Evolutionary conservation across 192 early-diverging fungal genomes (phyloP), one percentile per base, ranked within the genome.

Genomic region (Chytriomyces sp.): DNA sequence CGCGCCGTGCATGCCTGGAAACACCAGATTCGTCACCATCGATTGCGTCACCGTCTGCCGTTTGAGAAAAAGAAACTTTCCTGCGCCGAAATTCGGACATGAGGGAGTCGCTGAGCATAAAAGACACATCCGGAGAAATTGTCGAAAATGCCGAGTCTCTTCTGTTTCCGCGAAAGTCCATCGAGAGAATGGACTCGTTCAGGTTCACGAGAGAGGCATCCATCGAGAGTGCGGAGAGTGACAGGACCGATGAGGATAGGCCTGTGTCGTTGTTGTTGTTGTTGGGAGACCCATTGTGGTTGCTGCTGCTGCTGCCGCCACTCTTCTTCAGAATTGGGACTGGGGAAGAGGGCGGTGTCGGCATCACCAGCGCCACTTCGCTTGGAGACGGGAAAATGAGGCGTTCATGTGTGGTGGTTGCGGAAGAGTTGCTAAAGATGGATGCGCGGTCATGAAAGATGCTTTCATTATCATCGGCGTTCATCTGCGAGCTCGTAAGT

Each of bases 281-380:
- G 18, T 16, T 57, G 20, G 53, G 53, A 57, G 20, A 57, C 63
- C 11, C 63, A 10, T 28, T 11, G 0, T 16, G 35, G 4, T 35
- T 35, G 35, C 35, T 35, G 35, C 35, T 35, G 35, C 35, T 35
- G 35, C 35, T 35, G 35, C 35, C 26, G 62, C 10, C 26, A 13
- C 7, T 5, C 26, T 28, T 67, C 24, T 67, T 67, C 5, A 67
- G 66, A 45, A 67, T 67, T 13, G 66, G 66, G 66, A 67, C 46
- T 9, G 66, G 66, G 13, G 66, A 67, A 1, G 66, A 16, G 13
- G 66, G 66, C 13, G 66, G 66, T 7, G 66, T 67, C 18, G 10
- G 66, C 13, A 67, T 45, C 10, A 13, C 10, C 26, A 64, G 26
- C 10, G 13, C n/a, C 11, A 11, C 28, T 13, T 64, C 28, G 20